Base-by-base conservation (phyloP, 352 stramenopile species). In the Pythium diclinum region DNA sequence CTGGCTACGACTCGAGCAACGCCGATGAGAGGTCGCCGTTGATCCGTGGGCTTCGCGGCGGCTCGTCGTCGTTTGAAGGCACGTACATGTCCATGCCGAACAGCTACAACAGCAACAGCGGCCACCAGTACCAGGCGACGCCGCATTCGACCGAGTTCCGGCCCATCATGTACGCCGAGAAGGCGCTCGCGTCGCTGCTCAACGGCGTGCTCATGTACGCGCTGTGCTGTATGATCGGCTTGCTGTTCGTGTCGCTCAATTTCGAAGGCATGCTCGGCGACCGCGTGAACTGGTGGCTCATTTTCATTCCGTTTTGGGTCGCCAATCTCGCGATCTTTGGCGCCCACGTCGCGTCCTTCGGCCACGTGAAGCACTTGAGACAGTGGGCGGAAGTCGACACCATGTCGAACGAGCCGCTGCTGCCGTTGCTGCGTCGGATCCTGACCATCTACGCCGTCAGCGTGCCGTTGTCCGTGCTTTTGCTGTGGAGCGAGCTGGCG, bases 261-360 rank as follows among this genome's bases (percentile, higher is more conserved):
- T 85, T 88, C 32, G 85, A 94, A 64, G 79, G 77, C 48, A 68
- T 91, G 21, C 56, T 94, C n/a, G 77, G 76, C 57, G 48, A 72
- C 30, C 69, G 67, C 52, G 67, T 89, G 49, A 91, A 89, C 62
- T 94, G 85, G 85, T 94, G 84, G 82, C 72, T 92, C 49, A 71
- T 91, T 17, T 94, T 94, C 56, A 9, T 78, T 46, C 85, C 85
- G 36, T 94, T 94, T 60, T 94, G 85, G 85, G 63, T 91, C 59
- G 85, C 78, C 46, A 94, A 94, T 58, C 68, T 62, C 1, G 73
- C 65, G 23, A 83, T 91, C 28, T 25, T 91, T 3, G 72, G 77
- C 28, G 85, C 83, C 11, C 85, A 94, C 52, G 57, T 86, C 14
- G 57, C 74, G 16, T 92, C 82, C 7, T 77, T 92, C 14, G 73